Conservation (phyloP, 176 grass and related monocot genomes). For the Stipa capillata region DNA sequence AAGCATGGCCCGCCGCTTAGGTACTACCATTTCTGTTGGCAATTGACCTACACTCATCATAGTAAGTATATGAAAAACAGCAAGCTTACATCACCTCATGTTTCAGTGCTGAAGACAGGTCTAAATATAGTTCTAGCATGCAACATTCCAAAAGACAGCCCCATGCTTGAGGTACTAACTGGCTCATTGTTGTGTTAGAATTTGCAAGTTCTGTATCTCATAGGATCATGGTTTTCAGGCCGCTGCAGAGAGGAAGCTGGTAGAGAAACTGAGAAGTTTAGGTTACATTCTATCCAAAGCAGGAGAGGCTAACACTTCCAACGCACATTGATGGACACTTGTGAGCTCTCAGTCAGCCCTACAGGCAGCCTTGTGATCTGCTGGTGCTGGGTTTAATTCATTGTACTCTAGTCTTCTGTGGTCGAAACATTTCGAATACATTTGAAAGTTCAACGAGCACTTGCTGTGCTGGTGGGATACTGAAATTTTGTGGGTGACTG, state of each 20-base stretch:
- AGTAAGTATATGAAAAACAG: not conserved
- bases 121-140: constrained; percentile 74
- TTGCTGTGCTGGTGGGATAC: not conserved
- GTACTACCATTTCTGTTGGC: constrained; percentile 36
- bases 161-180: constrained; percentile 64
- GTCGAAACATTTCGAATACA: not conserved
- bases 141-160: constrained; percentile 86
- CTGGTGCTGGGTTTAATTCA: not conserved
- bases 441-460: not conserved
- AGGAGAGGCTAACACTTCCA: constrained; percentile 7
- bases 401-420: not conserved
- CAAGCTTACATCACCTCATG: constrained; percentile 3
- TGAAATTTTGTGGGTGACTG: not conserved
- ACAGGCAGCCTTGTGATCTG: not conserved
- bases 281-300: constrained; percentile 40
- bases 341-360: not conserved
- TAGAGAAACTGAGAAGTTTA: constrained; percentile 67
- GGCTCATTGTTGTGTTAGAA: not conserved
- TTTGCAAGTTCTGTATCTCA: not conserved
- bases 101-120: constrained; percentile 74
- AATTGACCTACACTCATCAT: not conserved
- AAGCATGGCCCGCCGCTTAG: constrained; percentile 71
- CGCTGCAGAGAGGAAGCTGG: constrained; percentile 68
- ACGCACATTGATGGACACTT: not conserved
- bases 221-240: constrained; percentile 38